Percentiles rank a stretch among this genome's conserved stretches.
Evolutionary conservation across 2,329 filamentous ascomycete species (phyloP).

Genomic region (Fusarium dimerum): DNA sequence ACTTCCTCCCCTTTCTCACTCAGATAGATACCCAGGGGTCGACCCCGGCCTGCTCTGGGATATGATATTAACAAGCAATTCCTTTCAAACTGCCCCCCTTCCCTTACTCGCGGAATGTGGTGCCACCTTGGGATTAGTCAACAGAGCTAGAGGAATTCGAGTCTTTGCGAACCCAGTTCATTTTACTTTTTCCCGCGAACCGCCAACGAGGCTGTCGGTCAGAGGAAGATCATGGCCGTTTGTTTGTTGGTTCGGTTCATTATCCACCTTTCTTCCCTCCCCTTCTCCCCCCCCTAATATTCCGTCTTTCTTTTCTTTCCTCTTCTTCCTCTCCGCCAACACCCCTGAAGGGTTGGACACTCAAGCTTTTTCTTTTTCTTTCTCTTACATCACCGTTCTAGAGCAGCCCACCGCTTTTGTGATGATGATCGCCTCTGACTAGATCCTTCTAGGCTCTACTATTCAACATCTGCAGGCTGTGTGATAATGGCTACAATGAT

Average conservation of each 20-base stretch:
- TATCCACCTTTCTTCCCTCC: neutral
- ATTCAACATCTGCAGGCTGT: neutral
- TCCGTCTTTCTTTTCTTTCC: too few species aligned
- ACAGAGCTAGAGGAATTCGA: constrained; percentile 11
- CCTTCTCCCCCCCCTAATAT: constrained; percentile 8
- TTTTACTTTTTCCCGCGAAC: neutral
- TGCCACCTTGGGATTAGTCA: constrained; percentile 23
- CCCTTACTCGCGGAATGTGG: constrained; percentile 7
- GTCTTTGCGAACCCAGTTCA: constrained; percentile 12
- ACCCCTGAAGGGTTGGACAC: too few species aligned
- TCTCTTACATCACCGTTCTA: constrained; percentile 7
- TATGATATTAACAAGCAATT: too few species aligned
- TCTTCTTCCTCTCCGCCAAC: too few species aligned
- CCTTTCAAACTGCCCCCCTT: neutral
- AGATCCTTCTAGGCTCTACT: constrained; percentile 15
- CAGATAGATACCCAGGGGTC: too few species aligned
- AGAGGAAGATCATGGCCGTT: constrained; percentile 2
- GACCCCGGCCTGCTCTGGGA: too few species aligned
- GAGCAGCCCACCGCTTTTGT: constrained; percentile 13
- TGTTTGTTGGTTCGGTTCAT: too few species aligned
- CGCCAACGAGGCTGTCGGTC: constrained; percentile 7
- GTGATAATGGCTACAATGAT: constrained; percentile 1
- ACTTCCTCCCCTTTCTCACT: too few species aligned
- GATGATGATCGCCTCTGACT: constrained; percentile 25
- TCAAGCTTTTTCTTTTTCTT: too few species aligned